phyloP scores from a whole-genome alignment of 2,329 filamentous ascomycete genomes.

The Dothistroma septosporum region DNA sequence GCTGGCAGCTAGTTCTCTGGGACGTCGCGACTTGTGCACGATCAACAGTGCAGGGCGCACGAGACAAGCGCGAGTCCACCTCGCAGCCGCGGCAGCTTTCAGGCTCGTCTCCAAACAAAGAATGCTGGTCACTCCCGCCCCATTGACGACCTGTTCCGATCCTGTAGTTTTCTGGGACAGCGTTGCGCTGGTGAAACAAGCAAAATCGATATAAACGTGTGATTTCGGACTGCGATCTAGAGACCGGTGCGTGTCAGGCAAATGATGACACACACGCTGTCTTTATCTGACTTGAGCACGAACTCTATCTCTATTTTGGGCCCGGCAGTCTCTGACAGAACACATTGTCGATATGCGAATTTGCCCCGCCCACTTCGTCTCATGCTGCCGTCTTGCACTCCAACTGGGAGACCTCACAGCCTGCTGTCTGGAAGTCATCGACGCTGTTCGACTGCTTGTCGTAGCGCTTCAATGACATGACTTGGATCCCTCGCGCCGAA shows the following conservation, averaged over 20 bases:
- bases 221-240: too few relatives aligned
- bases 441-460: constrained; percentile 70
- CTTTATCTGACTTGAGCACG: not conserved
- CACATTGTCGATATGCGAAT: not conserved
- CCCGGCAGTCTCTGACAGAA: not conserved
- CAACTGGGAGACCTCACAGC: constrained; percentile 13
- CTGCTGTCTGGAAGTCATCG: constrained; percentile 30
- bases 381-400: not conserved
- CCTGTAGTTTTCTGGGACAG: not conserved
- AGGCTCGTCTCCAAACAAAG: not conserved
- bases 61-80: not conserved
- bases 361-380: not conserved
- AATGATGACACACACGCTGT: not conserved
- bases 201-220: not conserved
- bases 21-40: not conserved
- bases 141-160: not conserved
- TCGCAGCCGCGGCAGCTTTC: not conserved
- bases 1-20: not conserved
- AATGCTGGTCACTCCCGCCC: not conserved
- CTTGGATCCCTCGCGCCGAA: constrained; percentile 87
- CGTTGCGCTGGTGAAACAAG: not conserved
- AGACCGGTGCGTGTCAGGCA: too few relatives aligned
- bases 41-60: not conserved
- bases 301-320: not conserved
- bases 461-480: constrained; percentile 78